Evolutionary conservation across 1,139 yeast genomes (phyloP).

Genomic region (Lodderomyces pseudojiufengensis): DNA sequence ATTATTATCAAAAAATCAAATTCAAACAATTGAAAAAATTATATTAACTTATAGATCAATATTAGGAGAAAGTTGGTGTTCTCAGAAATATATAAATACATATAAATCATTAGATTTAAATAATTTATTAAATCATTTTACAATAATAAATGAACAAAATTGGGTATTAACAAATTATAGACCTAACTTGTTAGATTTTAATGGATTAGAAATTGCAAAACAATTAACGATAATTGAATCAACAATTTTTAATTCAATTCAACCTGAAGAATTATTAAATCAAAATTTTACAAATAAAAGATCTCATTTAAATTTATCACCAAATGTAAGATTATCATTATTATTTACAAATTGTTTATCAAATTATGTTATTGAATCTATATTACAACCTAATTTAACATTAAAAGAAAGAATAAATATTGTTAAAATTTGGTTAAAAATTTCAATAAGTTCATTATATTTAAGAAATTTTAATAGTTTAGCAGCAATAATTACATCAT

Average conservation of each 20-base stretch:
- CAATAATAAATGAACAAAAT: constrained; percentile 37
- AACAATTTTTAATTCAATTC: constrained; percentile 60
- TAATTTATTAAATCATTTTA: constrained; percentile 36
- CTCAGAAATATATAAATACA: constrained; percentile 24
- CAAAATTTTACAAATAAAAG: constrained; percentile 68
- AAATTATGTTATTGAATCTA: constrained; percentile 78
- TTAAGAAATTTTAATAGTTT: constrained; percentile 80
- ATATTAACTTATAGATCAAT: constrained; percentile 48
- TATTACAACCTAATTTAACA: constrained; percentile 52
- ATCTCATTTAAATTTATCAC: constrained; percentile 60
- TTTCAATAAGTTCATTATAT: constrained; percentile 78
- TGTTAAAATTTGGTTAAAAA: constrained; percentile 77
- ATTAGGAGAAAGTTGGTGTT: constrained; percentile 50
- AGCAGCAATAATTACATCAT: constrained; percentile 82
- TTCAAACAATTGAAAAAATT: constrained; percentile 42
- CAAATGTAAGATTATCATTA: constrained; percentile 68
- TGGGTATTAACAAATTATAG: constrained; percentile 47
- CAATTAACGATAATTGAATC: constrained; percentile 83
- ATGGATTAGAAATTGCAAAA: constrained; percentile 78
- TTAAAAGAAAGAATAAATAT: constrained; percentile 53
- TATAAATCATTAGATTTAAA: constrained; percentile 29
- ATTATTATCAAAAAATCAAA: constrained; percentile 36
- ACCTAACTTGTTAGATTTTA: constrained; percentile 62
- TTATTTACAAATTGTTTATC: constrained; percentile 75
- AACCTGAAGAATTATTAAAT: constrained; percentile 70